Evolutionary conservation across 139 green algal genomes (phyloP).

Genomic region (Volvox africanus): DNA sequence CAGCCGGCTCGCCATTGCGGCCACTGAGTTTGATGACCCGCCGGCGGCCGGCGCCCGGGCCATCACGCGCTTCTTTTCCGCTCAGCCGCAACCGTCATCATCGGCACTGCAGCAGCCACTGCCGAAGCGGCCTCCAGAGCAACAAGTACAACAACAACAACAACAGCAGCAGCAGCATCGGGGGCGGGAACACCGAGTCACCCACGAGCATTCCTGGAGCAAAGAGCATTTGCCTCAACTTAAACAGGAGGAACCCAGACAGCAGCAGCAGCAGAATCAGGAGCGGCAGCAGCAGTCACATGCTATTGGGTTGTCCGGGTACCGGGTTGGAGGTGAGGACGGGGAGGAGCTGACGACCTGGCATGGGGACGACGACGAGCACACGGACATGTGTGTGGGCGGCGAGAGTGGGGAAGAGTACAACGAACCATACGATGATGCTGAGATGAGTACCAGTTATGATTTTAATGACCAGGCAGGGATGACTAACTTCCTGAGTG

Average conservation of each 20-base stretch:
- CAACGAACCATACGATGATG: too few relatives aligned
- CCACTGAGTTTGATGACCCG: conserved; percentile 65
- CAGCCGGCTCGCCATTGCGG: conserved; percentile 72
- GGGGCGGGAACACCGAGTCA: background rate
- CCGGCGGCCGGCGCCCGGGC: background rate
- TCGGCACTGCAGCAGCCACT: background rate
- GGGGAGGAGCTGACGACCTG: background rate
- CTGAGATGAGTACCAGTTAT: too few relatives aligned
- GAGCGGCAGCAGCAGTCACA: background rate
- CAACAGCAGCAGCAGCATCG: background rate
- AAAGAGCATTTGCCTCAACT: background rate
- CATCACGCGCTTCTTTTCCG: conserved; percentile 53
- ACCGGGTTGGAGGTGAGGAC: background rate
- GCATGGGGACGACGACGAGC: background rate
- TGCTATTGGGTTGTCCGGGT: too few relatives aligned
- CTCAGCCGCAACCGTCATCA: background rate
- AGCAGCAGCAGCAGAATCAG: conserved; percentile 31
- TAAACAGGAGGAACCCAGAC: background rate
- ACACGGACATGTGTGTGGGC: background rate
- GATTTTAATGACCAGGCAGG: too few relatives aligned
- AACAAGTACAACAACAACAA: conserved; percentile 1
- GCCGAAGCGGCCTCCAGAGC: background rate
- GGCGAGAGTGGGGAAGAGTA: too few relatives aligned
- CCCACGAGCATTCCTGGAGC: background rate
- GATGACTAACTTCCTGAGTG: too few relatives aligned